phyloP scores from a whole-genome alignment of 306 rosid species.

The Corylus heterophylla region DNA sequence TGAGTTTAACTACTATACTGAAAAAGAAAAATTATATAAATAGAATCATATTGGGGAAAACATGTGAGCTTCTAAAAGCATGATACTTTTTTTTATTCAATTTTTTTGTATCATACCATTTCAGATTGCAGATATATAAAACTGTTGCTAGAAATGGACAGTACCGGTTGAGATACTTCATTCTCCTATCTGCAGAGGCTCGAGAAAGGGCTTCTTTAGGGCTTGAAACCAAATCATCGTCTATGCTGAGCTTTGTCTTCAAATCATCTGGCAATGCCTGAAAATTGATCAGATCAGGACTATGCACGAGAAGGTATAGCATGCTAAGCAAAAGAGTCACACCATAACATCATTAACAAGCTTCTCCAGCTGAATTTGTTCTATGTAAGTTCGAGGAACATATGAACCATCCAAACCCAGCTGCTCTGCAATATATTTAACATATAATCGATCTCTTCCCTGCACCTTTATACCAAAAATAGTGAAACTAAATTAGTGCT shows the following conservation, averaged over 20 bases:
- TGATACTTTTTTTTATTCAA: neutral
- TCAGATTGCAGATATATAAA: neutral
- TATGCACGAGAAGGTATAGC: slow-evolving; percentile 22
- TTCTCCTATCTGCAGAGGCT: slow-evolving; percentile 93
- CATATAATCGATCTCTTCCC: slow-evolving; percentile 78
- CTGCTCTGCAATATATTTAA: slow-evolving; percentile 72
- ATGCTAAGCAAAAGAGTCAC: slow-evolving; percentile 27
- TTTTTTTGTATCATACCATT: neutral
- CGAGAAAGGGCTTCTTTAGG: slow-evolving; percentile 99
- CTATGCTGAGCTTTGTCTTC: slow-evolving; percentile 83
- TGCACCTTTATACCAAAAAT: slow-evolving; percentile 70
- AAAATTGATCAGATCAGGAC: slow-evolving; percentile 45
- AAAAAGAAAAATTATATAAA: neutral
- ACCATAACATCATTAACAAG: slow-evolving; percentile 99
- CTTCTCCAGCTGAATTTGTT: slow-evolving; percentile 98
- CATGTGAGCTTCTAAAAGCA: neutral
- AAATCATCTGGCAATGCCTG: slow-evolving; percentile 98
- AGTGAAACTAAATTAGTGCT: slow-evolving; percentile 24
- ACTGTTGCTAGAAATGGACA: neutral
- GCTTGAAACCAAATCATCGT: slow-evolving; percentile 76
- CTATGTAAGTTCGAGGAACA: slow-evolving; percentile 93
- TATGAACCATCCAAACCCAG: slow-evolving; percentile 85
- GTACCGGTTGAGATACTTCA: slow-evolving; percentile 80
- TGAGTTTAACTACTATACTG: neutral
- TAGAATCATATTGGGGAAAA: neutral